Evolutionary conservation across 2,329 filamentous ascomycete species (phyloP).

Genomic region (Colletotrichum plurivorum): DNA sequence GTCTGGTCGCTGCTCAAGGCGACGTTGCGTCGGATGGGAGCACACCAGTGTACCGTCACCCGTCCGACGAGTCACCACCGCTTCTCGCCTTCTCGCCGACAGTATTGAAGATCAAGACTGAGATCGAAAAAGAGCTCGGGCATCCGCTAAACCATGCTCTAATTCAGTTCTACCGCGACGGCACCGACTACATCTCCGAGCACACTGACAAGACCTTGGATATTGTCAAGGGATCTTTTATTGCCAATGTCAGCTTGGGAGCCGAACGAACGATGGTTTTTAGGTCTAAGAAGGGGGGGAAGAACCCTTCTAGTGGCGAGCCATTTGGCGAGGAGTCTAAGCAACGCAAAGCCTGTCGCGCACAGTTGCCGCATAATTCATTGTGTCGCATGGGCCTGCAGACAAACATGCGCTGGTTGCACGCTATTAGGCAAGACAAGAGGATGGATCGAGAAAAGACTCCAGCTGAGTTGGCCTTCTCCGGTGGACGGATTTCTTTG

Average conservation of each 20-base stretch:
- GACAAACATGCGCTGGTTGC: slow-evolving; percentile 91
- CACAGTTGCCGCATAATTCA: slow-evolving; percentile 88
- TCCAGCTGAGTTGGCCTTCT: slow-evolving; percentile 77
- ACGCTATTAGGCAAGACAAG: slow-evolving; percentile 92
- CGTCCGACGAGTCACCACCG: slow-evolving; percentile 87
- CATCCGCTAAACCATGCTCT: slow-evolving; percentile 92
- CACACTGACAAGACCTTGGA: slow-evolving; percentile 98
- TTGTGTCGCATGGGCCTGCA: slow-evolving; percentile 84
- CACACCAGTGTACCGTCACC: slow-evolving; percentile 94
- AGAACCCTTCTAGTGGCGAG: slow-evolving; percentile 50
- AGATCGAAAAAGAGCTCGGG: slow-evolving; percentile 79
- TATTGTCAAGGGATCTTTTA: slow-evolving; percentile 83
- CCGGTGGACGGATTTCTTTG: slow-evolving; percentile 86
- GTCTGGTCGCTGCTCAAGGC: slow-evolving; percentile 92
- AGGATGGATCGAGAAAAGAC: slow-evolving; percentile 77
- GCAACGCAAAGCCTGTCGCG: slow-evolving; percentile 74
- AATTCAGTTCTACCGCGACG: slow-evolving; percentile 92
- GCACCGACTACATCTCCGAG: slow-evolving; percentile 93
- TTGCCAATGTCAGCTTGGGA: slow-evolving; percentile 95
- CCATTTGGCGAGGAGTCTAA: slow-evolving; percentile 37
- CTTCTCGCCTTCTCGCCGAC: slow-evolving; percentile 81
- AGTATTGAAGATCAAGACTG: slow-evolving; percentile 76
- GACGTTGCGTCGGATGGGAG: slow-evolving; percentile 76
- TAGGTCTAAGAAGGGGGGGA: slow-evolving; percentile 79
- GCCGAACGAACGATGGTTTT: slow-evolving; percentile 92